A percentile compares a stretch with the other conserved stretches of the same genome.
These are phyloP conservation scores for Xerocomus potaroensis DNA, from an alignment of 768 basidiomycete genomes.

Conservation along the genomic window DNA sequence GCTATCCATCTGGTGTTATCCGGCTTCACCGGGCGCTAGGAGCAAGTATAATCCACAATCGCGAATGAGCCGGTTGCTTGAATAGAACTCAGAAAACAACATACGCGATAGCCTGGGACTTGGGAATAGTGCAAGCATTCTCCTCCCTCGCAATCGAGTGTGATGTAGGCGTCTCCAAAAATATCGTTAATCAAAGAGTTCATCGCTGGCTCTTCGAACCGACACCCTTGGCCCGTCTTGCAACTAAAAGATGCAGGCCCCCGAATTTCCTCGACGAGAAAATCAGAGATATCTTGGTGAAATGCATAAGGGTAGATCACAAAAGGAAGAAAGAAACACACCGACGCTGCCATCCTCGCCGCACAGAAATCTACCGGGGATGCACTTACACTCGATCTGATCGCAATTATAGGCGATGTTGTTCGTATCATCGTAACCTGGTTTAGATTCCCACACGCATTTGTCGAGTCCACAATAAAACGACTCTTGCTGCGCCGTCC, in stretches of 20 bases:
- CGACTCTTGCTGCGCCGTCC: constrained; percentile 91
- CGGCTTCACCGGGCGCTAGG: constrained; percentile 71
- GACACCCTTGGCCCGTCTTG: constrained; percentile 64
- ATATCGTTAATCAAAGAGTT: constrained; percentile 90
- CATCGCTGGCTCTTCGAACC: constrained; percentile 96
- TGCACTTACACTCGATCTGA: constrained; percentile 83
- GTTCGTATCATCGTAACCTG: constrained; percentile 64
- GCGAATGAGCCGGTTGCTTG: neutral
- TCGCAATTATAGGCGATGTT: constrained; percentile 76
- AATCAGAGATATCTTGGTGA: constrained; percentile 78
- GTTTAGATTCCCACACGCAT: constrained; percentile 48
- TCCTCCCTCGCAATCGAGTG: constrained; percentile 80
- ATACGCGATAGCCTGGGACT: constrained; percentile 87
- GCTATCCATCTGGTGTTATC: constrained; percentile 82
- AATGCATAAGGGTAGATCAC: neutral
- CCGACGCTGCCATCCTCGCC: constrained; percentile 93
- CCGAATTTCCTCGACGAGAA: constrained; percentile 82
- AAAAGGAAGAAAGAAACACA: constrained; percentile 37
- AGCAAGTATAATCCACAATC: neutral
- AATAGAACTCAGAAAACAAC: neutral
- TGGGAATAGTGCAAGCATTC: constrained; percentile 93
- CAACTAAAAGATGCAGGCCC: constrained; percentile 90
- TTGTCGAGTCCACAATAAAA: constrained; percentile 88
- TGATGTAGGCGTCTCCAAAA: constrained; percentile 90
- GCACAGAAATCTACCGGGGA: constrained; percentile 93